Evolutionary conservation across 495 filamentous ascomycete species (phyloP), one percentile per base, ranked within the genome.

Genomic region (Jackrogersella multiformis): DNA sequence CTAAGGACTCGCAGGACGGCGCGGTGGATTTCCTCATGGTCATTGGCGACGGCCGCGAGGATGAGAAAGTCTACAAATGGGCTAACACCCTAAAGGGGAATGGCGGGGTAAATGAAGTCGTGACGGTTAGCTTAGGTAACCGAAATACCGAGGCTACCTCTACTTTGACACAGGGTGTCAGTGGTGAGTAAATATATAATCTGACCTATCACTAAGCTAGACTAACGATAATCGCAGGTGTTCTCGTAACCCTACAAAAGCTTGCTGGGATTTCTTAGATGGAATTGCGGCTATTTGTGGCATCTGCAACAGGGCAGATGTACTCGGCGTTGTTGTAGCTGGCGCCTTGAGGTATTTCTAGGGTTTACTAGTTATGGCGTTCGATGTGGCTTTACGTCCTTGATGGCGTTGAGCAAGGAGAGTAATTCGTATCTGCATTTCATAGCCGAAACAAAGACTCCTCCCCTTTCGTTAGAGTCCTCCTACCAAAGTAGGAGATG

Each of bases 61-160:
- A 97, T 68, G 94, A 97, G 73, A 88, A 92, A 45, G 88, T 96
- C 20, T 97, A 94, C 81, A 90, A 89, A 32, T 97, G 94, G 94
- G 94, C 93, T 24, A 96, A 97, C 76, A 82, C 87, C 30, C 77
- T 96, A 24, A 81, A 80, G 20, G 80, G 78, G 1, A 70, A 76
- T 4, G 80, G 82, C 26, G 75, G 72, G 5, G 81, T 96, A 41
- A 76, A 87, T 32, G 82, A 92, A 56, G 89, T 92, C 5, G 87
- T 89, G 68, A 96, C 92, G 1, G 92, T 97, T 16, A 92, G 88
- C 52, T 78, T 97, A 54, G 93, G 94, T 13, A 90, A 82, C 67
- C 81, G 93, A 44, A 96, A 92, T 77, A 97, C 93, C 0, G 91
- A 95, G 76, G 94, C 94, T 8, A 89, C 86, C 61, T 87, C 89